Percentiles rank a stretch among this genome's conserved stretches.
These are phyloP conservation scores for Russula earlei DNA, from an alignment of 768 basidiomycete genomes.

Conservation along the genomic window DNA sequence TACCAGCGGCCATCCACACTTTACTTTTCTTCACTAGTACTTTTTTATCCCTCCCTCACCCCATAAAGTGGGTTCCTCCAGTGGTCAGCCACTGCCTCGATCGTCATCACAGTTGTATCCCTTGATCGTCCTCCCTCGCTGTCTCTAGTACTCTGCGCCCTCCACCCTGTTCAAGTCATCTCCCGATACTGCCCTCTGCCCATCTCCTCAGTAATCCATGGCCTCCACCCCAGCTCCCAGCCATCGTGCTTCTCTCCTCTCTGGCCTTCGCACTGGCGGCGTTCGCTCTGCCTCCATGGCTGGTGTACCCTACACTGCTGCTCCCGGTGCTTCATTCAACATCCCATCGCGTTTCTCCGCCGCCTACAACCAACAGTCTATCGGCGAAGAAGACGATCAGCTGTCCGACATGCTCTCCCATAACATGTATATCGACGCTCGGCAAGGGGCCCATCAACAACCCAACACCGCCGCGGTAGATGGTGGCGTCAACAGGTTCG, in stretches of 20 bases:
- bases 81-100: constrained; percentile 11
- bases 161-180: constrained; percentile 7
- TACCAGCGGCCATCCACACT: not conserved
- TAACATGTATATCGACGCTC: constrained; percentile 40
- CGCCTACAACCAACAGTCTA: constrained; percentile 34
- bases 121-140: constrained; percentile 19
- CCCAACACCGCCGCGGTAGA: constrained; percentile 70
- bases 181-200: constrained; percentile 18
- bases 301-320: constrained; percentile 57
- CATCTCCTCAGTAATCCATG: constrained; percentile 27
- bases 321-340: constrained; percentile 53
- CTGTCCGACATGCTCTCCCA: constrained; percentile 47
- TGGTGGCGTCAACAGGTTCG: constrained; percentile 54
- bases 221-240: constrained; percentile 37
- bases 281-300: constrained; percentile 57
- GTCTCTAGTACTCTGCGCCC: constrained; percentile 19
- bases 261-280: constrained; percentile 83
- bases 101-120: constrained; percentile 27
- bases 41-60: constrained; percentile 2
- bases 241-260: constrained; percentile 72
- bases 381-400: constrained; percentile 52
- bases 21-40: constrained; percentile 18
- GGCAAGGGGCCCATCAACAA: constrained; percentile 31
- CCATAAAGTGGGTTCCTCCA: constrained; percentile 3
- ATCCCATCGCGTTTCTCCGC: constrained; percentile 43